phyloP scores from a whole-genome alignment of 1,284 basidiomycete genomes.

The Termitomyces sp. region DNA sequence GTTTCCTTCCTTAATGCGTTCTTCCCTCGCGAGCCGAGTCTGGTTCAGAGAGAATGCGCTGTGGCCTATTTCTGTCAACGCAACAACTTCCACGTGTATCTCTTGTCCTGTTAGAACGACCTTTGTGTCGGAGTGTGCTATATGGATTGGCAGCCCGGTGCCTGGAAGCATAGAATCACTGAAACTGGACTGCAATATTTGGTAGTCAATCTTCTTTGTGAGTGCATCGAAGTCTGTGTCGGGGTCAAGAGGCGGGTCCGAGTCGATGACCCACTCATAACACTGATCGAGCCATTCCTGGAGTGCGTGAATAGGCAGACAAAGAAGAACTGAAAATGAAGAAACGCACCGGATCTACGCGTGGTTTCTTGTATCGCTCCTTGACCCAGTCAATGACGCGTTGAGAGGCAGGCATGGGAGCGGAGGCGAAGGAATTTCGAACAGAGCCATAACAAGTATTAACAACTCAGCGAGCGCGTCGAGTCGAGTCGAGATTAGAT shows the following conservation, averaged over 20 bases:
- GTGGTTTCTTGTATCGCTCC: constrained; percentile 46
- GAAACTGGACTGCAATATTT: constrained; percentile 69
- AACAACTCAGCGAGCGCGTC: background rate
- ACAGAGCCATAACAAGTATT: too few species aligned
- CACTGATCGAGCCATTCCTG: constrained; percentile 74
- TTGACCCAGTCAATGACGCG: constrained; percentile 42
- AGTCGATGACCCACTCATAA: constrained; percentile 51
- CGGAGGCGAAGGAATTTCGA: constrained; percentile 13
- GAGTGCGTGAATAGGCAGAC: background rate
- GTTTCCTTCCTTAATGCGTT: constrained; percentile 48
- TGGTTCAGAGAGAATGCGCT: constrained; percentile 68
- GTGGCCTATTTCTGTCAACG: constrained; percentile 70
- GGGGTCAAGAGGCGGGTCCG: constrained; percentile 36
- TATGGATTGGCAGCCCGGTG: constrained; percentile 57
- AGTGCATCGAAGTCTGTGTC: constrained; percentile 43
- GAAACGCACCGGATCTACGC: constrained; percentile 48
- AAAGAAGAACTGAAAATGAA: background rate
- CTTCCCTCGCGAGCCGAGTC: constrained; percentile 56
- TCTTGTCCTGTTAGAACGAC: constrained; percentile 38
- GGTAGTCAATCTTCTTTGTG: constrained; percentile 47
- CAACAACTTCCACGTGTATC: constrained; percentile 63
- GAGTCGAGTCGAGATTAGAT: constrained; percentile 17
- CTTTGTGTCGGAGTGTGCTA: constrained; percentile 33
- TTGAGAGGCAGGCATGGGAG: constrained; percentile 27
- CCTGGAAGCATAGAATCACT: constrained; percentile 60